Evolutionary conservation across 257 asterid genomes (phyloP), one percentile per base, ranked within the genome.

Genomic region (Nemophila menziesii): DNA sequence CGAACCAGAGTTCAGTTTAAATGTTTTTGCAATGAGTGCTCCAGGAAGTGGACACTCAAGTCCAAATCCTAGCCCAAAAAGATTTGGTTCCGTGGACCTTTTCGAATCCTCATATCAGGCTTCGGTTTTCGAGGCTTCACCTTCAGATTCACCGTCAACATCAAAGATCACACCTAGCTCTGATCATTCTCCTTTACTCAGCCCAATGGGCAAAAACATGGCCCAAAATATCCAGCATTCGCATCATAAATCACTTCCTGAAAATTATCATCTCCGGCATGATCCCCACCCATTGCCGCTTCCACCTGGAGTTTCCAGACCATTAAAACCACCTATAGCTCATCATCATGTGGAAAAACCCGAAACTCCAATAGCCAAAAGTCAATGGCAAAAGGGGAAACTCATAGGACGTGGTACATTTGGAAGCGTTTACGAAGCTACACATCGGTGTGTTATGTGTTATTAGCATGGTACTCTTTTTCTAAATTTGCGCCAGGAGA

Each of bases 381-480:
- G 83, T 37, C 96, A 74, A 20, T 86, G 96, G 96, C 63, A 55
- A 62, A 82, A 64, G 62, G 92, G 96, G 47, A 68, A 61, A 50
- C 76, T 64, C 19, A 64, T 85, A 36, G 96, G 96, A 3, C 89
- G 85, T 16, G 96, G 96, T 33, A 73, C 96, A 19, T 86, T 58
- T 66, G 96, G 96, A 52, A 82, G 69, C 62, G 96, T 86, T 39
- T 86, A 79, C 54, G 67, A 71, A 47, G 96, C 94, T 36, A 76
- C 93, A 34, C 73, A 86, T 52, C 34, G 86, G 96, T 86, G 66
- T 51, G 71, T 38, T 20, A 27, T 16, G 27, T 22, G 13, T 21
- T n/a, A n/a, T n/a, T n/a, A n/a, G n/a, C n/a, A n/a, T 45, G n/a
- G 18, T 21, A 15, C 36, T 44, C 21, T 49, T 33, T 54, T 33